Base-by-base conservation (phyloP, 345 rosid genomes). In the Sonneratia alba region DNA sequence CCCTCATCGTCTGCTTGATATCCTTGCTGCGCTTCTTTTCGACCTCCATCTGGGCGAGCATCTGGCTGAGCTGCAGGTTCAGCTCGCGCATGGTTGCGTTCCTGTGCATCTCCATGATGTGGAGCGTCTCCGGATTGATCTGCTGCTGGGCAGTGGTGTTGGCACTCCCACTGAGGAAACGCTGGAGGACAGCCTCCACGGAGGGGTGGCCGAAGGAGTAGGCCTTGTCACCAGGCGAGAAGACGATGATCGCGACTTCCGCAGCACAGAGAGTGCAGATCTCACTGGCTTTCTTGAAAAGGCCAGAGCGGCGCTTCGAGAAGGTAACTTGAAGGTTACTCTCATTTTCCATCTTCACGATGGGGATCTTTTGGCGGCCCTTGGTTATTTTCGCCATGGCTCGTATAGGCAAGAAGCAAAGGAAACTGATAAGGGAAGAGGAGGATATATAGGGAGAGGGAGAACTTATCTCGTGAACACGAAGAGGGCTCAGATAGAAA, bases 121-220 rank as follows among this genome's bases (percentile, higher is more conserved):
- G 78, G 37, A 62, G 38, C 37, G 38, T 62, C 37, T 32, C 66
- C 19, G 37, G 37, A 24, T 19, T 10, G 38, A 34, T 34, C 38
- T 36, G 69, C n/a, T 18, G 63, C 7, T 0, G 32, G 21, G 51
- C 42, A 36, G 6, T 40, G 69, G 40, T 38, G 40, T 22, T 27
- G 66, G 10, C 61, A 18, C 67, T 51, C 42, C 68, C 72, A 32
- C 49, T 77, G 21, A 84, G 73, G 67, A 80, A 87, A 0, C 79
- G 81, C 16, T 82, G 72, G 0, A 84, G 38, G 3, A 83, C 67
- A 24, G 72, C 36, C 0, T 86, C 81, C 8, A 85, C 87, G 19
- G 74, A 47, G 24, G 88, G 89, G 72, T 88, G 87, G 34, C 94
- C 91, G 27, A 87, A 89, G 40, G 91, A 85, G 77, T 79, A 87